These are phyloP conservation scores for Penicillium roqueforti DNA, from an alignment of 495 filamentous ascomycete genomes.

Conservation along the genomic window DNA sequence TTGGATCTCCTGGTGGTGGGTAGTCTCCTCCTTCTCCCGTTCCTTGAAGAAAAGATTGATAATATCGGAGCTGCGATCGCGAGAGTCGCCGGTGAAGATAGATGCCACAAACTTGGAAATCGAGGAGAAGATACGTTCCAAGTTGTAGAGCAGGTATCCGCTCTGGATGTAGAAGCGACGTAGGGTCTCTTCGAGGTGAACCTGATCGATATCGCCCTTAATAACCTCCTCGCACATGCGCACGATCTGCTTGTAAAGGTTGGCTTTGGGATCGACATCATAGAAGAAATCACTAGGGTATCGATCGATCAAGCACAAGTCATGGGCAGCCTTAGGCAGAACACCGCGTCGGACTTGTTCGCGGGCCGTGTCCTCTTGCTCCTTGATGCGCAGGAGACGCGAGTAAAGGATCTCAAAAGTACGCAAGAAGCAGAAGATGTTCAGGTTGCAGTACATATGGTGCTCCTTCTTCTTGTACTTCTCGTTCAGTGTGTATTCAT, in stretches of 20 bases:
- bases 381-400: conserved; percentile 76
- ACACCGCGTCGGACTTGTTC: conserved; percentile 64
- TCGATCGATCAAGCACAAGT: conserved; percentile 72
- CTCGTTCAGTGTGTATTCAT: conserved; percentile 69
- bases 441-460: conserved; percentile 84
- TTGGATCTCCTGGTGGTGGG: conserved; percentile 76
- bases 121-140: conserved; percentile 75
- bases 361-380: conserved; percentile 64
- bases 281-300: conserved; percentile 78
- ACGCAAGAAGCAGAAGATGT: conserved; percentile 88
- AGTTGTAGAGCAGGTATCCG: conserved; percentile 86
- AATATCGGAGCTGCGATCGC: conserved; percentile 87
- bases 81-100: conserved; percentile 74
- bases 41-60: conserved; percentile 77
- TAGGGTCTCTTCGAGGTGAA: conserved; percentile 79
- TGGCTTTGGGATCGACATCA: conserved; percentile 56
- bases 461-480: conserved; percentile 73
- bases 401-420: conserved; percentile 85
- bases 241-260: conserved; percentile 66
- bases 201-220: conserved; percentile 70
- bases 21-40: conserved; percentile 74
- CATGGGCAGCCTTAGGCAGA: conserved; percentile 69
- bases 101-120: conserved; percentile 69
- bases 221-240: conserved; percentile 65
- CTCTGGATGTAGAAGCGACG: conserved; percentile 82